Percentiles rank a stretch among this genome's conserved stretches.
Conservation (phyloP, 306 rosid species). For the Trichosanthes cucumerina region DNA sequence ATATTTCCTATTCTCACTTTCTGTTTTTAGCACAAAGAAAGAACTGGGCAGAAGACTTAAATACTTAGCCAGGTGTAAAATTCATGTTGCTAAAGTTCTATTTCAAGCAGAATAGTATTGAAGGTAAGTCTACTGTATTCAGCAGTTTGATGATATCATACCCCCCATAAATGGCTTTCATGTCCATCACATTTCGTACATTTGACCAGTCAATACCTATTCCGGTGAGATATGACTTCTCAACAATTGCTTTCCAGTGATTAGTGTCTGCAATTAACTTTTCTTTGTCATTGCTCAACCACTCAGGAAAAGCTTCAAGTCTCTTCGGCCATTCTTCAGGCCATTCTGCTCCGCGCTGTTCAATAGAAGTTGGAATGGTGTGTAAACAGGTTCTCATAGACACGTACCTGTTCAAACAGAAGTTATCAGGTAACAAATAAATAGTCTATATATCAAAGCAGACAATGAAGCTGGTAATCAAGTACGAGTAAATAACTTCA, state of each 20-base stretch:
- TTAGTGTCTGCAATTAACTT: conserved; percentile 60
- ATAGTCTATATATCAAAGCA: not conserved
- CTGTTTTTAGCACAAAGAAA: not conserved
- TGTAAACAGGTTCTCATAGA: conserved; percentile 71
- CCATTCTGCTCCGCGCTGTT: conserved; percentile 94
- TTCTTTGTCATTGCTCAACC: conserved; percentile 58
- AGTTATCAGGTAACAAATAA: not conserved
- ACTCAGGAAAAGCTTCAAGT: conserved; percentile 70
- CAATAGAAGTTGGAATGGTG: conserved; percentile 67
- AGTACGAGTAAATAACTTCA: not conserved
- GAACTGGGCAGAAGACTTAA: not conserved
- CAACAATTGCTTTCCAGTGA: conserved; percentile 72
- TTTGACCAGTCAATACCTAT: conserved; percentile 85
- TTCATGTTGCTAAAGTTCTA: conserved; percentile 2
- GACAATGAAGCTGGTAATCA: not conserved
- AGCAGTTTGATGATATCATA: conserved; percentile 29
- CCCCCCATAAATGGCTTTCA: conserved; percentile 97
- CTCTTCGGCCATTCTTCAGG: conserved; percentile 99
- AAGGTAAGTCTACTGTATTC: conserved; percentile 9
- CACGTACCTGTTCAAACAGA: conserved; percentile 49
- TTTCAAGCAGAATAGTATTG: conserved; percentile 12
- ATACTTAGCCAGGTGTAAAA: not conserved
- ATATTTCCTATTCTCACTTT: not conserved
- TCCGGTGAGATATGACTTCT: conserved; percentile 77
- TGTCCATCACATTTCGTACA: conserved; percentile 84